A percentile compares a stretch with the other conserved stretches of the same genome.
These are phyloP conservation scores for Malus hybrid DNA, from an alignment of 331 rosid species.

Conservation along the genomic window DNA sequence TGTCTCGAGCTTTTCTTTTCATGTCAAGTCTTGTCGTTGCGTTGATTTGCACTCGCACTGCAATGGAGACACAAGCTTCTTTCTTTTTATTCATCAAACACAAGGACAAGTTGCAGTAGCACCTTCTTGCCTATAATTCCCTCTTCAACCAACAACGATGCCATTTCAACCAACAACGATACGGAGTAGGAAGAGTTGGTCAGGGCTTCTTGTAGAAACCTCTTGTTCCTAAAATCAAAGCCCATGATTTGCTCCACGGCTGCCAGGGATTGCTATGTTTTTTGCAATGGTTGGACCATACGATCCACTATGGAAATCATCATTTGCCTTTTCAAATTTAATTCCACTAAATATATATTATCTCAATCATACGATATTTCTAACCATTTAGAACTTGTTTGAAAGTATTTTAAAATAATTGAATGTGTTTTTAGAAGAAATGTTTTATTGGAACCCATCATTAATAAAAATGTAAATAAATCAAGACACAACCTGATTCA, in stretches of 20 bases:
- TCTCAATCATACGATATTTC: too few species aligned
- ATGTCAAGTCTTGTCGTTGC: constrained; percentile 17
- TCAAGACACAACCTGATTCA: too few species aligned
- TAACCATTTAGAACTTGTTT: too few species aligned
- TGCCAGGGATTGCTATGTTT: constrained; percentile 3
- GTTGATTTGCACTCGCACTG: constrained; percentile 22
- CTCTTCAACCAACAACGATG: constrained; percentile 37
- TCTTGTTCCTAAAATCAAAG: constrained; percentile 34
- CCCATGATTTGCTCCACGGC: constrained; percentile 30
- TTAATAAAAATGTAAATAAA: too few species aligned
- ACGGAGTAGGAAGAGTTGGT: constrained; percentile 47
- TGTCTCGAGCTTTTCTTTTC: neutral
- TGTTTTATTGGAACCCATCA: too few species aligned
- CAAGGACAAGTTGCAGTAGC: neutral
- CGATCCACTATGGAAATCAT: neutral
- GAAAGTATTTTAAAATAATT: too few species aligned
- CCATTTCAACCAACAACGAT: constrained; percentile 29
- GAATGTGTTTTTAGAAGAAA: too few species aligned
- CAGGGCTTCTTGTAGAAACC: constrained; percentile 59
- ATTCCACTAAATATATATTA: too few species aligned
- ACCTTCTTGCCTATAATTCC: constrained; percentile 30
- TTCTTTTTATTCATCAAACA: constrained; percentile 18
- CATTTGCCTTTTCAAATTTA: neutral
- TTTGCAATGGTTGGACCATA: neutral
- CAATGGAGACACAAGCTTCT: constrained; percentile 9